phyloP scores from a whole-genome alignment of 2,329 filamentous ascomycete species.

The Monilinia vaccinii-corymbosi region DNA sequence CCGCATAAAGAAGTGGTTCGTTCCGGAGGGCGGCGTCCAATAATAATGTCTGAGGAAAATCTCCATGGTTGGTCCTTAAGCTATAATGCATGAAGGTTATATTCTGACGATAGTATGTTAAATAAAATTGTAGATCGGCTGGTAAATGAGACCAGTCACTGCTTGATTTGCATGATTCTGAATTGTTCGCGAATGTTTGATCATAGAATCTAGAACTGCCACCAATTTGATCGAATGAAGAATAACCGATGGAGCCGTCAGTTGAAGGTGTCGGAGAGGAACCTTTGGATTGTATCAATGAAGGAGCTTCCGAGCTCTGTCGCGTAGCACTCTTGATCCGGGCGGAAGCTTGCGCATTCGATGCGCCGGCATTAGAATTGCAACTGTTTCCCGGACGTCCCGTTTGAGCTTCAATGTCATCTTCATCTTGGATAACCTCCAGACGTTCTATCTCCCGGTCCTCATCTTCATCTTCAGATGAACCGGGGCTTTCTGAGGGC shows the following conservation, averaged over 20 bases:
- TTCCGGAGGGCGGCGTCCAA: constrained; percentile 65
- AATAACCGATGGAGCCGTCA: constrained; percentile 28
- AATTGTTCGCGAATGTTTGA: constrained; percentile 25
- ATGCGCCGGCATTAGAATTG: neutral
- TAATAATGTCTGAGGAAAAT: constrained; percentile 66
- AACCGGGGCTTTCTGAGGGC: constrained; percentile 35
- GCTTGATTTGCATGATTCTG: constrained; percentile 13
- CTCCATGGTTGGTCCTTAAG: constrained; percentile 57
- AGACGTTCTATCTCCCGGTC: constrained; percentile 41
- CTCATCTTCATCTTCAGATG: constrained; percentile 43
- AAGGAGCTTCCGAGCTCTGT: constrained; percentile 45
- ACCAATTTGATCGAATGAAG: constrained; percentile 15
- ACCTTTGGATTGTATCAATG: constrained; percentile 41
- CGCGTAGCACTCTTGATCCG: constrained; percentile 33
- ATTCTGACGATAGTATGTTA: constrained; percentile 69
- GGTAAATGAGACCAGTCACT: constrained; percentile 50
- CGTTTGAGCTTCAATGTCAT: constrained; percentile 31
- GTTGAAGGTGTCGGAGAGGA: constrained; percentile 45
- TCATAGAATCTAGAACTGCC: constrained; percentile 12
- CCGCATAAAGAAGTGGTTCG: constrained; percentile 74
- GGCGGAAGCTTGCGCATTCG: constrained; percentile 32
- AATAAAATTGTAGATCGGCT: constrained; percentile 65
- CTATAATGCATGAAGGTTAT: constrained; percentile 79
- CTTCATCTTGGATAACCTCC: constrained; percentile 46
- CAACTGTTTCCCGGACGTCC: constrained; percentile 10